Conservation (phyloP, 371 early-diverging fungal genomes). For the Haplosporangium sp. region DNA sequence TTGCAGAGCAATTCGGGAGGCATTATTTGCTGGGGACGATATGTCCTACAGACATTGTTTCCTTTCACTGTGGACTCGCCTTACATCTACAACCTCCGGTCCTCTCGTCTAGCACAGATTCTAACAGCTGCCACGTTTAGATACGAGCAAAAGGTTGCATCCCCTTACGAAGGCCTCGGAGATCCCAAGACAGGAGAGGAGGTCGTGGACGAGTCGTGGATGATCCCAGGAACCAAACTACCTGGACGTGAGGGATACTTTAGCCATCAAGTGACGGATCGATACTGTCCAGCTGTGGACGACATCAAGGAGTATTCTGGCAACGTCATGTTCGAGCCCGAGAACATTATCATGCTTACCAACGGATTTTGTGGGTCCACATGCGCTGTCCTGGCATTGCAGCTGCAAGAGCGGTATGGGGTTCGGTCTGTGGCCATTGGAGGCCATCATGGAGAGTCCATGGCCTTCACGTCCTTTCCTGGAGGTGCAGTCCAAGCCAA, state of each 20-base stretch:
- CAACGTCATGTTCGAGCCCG: slow-evolving; percentile 22
- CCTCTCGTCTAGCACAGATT: slow-evolving; percentile 40
- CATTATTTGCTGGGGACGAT: slow-evolving; percentile 55
- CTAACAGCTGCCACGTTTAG: slow-evolving; percentile 31
- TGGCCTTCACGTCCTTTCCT: slow-evolving; percentile 47
- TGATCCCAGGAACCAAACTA: slow-evolving; percentile 24
- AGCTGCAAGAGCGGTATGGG: slow-evolving; percentile 43
- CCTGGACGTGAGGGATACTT: slow-evolving; percentile 31
- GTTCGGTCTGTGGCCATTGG: slow-evolving; percentile 39
- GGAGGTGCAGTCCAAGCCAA: slow-evolving; percentile 53
- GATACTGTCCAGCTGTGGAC: slow-evolving; percentile 28
- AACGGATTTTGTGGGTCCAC: slow-evolving; percentile 52
- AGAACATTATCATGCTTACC: slow-evolving; percentile 36
- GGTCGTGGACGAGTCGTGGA: slow-evolving; percentile 27
- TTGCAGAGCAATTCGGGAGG: slow-evolving; percentile 56
- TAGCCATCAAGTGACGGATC: slow-evolving; percentile 36
- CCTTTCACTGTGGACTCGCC: slow-evolving; percentile 45
- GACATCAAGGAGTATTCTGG: slow-evolving; percentile 11
- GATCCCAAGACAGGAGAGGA: slow-evolving; percentile 37
- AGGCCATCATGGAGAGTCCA: slow-evolving; percentile 43
- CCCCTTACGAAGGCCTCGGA: slow-evolving; percentile 45
- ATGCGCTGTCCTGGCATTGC: slow-evolving; percentile 47
- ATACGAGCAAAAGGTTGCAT: slow-evolving; percentile 14
- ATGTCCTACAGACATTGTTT: slow-evolving; percentile 52
- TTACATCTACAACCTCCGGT: slow-evolving; percentile 41